Evolutionary conservation across 192 early-diverging fungal species (phyloP).

Genomic region (Entophlyctis luteolus): DNA sequence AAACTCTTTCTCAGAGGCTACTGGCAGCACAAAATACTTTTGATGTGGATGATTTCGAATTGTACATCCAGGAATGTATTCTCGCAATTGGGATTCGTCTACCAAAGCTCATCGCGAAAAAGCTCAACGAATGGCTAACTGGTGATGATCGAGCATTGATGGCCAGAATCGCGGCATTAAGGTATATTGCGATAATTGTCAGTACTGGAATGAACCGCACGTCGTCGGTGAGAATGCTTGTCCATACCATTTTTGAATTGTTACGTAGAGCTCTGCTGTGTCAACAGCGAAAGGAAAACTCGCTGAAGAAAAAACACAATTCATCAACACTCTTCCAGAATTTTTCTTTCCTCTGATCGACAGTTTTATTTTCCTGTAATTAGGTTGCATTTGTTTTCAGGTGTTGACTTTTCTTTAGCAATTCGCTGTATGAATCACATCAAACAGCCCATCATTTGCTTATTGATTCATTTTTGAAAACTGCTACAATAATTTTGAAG

Average conservation of each 20-base stretch:
- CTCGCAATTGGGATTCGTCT: not conserved
- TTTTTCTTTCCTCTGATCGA: slow-evolving; percentile 19
- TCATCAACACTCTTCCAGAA: slow-evolving; percentile 6
- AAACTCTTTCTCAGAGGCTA: not conserved
- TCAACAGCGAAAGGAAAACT: not conserved
- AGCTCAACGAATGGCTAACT: not conserved
- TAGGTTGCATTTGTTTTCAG: not conserved
- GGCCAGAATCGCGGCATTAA: not conserved
- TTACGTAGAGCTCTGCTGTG: not conserved
- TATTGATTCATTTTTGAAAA: slow-evolving; percentile 15
- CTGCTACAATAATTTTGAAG: slow-evolving; percentile 5
- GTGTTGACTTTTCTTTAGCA: not conserved
- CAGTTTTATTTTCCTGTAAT: slow-evolving; percentile 5
- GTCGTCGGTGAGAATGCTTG: not conserved
- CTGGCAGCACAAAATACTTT: slow-evolving; percentile 15
- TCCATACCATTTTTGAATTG: not conserved
- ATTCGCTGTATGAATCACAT: not conserved
- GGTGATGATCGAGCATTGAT: not conserved
- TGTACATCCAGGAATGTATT: slow-evolving; percentile 12
- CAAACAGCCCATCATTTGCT: not conserved
- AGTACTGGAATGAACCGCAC: not conserved
- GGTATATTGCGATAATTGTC: slow-evolving; percentile 15
- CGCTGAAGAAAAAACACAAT: not conserved
- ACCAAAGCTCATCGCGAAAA: slow-evolving; percentile 7
- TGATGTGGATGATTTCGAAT: slow-evolving; percentile 10